phyloP scores from a whole-genome alignment of 169 alveolate species.

The Plasmodium knowlesi region DNA sequence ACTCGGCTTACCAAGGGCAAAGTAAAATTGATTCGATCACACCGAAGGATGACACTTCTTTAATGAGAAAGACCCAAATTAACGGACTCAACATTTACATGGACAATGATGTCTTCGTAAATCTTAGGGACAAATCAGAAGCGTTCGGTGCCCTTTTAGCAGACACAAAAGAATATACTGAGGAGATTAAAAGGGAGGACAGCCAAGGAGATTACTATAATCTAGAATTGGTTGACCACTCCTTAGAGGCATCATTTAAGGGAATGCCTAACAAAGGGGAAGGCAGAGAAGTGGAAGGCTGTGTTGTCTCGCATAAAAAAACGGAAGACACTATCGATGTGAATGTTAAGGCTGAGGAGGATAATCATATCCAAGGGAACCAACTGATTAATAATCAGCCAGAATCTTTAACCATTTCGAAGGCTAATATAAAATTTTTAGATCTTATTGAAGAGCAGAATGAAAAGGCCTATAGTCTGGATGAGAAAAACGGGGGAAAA shows the following conservation, averaged over 20 bases:
- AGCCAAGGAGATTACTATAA: background rate
- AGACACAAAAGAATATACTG: background rate
- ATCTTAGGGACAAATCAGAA: constrained; percentile 21
- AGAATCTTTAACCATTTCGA: background rate
- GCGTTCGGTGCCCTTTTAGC: background rate
- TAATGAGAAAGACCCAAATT: constrained; percentile 13
- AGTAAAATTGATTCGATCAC: background rate
- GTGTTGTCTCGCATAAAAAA: background rate
- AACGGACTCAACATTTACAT: constrained; percentile 53
- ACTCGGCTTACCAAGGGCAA: background rate
- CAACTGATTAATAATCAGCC: background rate
- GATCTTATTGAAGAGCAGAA: constrained; percentile 8
- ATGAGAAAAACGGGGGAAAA: background rate
- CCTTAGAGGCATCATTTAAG: background rate
- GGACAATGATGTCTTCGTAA: constrained; percentile 35
- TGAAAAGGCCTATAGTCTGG: background rate
- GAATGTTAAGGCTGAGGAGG: background rate
- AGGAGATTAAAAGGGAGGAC: background rate
- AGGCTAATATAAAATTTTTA: constrained; percentile 28
- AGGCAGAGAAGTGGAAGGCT: background rate
- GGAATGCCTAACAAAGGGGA: background rate
- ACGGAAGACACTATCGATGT: background rate
- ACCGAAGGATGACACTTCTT: background rate
- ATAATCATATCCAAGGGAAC: background rate
- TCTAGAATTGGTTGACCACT: background rate